Evolutionary conservation across 352 stramenopile species (phyloP), one percentile per base, ranked within the genome.

Genomic region (Phytophthora ramorum): DNA sequence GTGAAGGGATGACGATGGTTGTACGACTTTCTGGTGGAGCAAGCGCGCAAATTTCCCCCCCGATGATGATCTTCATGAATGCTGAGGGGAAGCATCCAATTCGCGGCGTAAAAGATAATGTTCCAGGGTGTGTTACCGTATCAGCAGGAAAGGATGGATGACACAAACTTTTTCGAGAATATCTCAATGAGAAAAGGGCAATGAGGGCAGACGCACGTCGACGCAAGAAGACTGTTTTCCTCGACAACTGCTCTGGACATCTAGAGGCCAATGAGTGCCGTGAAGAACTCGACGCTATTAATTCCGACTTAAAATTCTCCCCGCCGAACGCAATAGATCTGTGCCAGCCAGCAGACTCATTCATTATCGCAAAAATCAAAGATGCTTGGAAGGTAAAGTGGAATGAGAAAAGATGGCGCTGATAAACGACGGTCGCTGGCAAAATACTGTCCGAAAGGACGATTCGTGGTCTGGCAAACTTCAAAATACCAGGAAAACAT

Each of bases 361-460:
- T 76, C 50, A 53, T 79, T 7, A 73, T 79, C 26, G 14, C 61
- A 1, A 74, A 71, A 19, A 64, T 73, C 20, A 74, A 78, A 37
- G 59, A 71, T 37, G 62, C 55, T 16, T 73, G 68, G 63, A 32
- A 55, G 7, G 32, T 61, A 3, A 53, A 37, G 12, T 68, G 69
- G 60, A 73, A 77, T 22, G 60, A 60, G 17, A 65, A 71, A 75
- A 78, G 37, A 63, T 71, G n/a, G 28, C 44, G 8, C 41, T 75
- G 13, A 66, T 78, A 35, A 41, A 68, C 7, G 24, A 52, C 14
- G 17, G 26, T 1, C 9, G 54, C 14, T 79, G 66, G 61, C 57
- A 71, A 45, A 66, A 73, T 28, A 63, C 41, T 7, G 19, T 45
- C 10, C 34, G 54, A 22, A 69, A 55, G 7, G 28, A 69, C 13